Evolutionary conservation across 2,329 filamentous ascomycete genomes (phyloP).

Genomic region (Cladosporium sphaerospermum): DNA sequence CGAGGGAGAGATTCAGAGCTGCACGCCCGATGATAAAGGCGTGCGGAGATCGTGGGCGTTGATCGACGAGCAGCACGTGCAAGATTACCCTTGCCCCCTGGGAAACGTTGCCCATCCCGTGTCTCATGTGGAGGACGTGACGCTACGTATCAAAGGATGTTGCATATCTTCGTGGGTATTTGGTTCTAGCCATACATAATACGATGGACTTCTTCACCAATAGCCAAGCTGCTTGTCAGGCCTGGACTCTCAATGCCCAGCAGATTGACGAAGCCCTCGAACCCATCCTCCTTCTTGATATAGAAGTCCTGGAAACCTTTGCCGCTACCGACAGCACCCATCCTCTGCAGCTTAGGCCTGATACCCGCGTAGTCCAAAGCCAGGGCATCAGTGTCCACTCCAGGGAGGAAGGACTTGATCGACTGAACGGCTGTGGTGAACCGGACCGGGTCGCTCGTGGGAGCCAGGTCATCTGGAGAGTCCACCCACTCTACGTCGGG

Average conservation of each 20-base stretch:
- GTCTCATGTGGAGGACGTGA: too few relatives aligned
- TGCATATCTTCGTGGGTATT: too few relatives aligned
- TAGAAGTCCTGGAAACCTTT: constrained; percentile 79
- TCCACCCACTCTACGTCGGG: constrained; percentile 94
- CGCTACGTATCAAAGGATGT: too few relatives aligned
- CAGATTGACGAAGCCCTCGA: constrained; percentile 78
- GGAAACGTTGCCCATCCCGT: too few relatives aligned
- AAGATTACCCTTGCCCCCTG: too few relatives aligned
- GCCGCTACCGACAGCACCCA: constrained; percentile 55
- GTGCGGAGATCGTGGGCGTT: too few relatives aligned
- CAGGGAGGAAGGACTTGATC: constrained; percentile 74
- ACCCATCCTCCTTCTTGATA: constrained; percentile 70
- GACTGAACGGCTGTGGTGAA: constrained; percentile 63
- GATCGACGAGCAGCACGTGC: too few relatives aligned
- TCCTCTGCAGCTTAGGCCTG: constrained; percentile 69
- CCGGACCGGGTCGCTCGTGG: constrained; percentile 54
- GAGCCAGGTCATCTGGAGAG: constrained; percentile 57
- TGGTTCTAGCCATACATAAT: constrained; percentile 41
- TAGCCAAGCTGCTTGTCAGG: constrained; percentile 78
- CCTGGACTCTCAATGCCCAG: constrained; percentile 92
- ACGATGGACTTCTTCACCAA: constrained; percentile 67
- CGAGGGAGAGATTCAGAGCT: too few relatives aligned
- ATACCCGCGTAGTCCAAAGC: constrained; percentile 86
- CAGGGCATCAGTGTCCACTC: constrained; percentile 60
- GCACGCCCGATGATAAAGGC: too few relatives aligned